Conservation (phyloP, 768 basidiomycete species). For the Tricholoma hemisulphureum region DNA sequence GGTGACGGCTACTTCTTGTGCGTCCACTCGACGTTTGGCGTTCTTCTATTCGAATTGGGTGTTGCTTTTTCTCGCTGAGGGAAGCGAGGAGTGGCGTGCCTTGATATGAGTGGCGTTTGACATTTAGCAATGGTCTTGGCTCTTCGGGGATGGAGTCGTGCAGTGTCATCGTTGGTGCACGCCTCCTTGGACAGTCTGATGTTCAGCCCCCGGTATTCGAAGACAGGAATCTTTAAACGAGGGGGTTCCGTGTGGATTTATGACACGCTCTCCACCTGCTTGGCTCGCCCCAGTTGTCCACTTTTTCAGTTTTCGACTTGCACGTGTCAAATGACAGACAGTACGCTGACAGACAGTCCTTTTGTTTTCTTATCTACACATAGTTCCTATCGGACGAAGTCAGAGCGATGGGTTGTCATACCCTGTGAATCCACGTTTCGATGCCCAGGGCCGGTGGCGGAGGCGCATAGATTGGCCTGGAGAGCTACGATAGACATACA, state of each 20-base stretch:
- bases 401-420: slow-evolving; percentile 61
- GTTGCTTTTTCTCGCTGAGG: neutral
- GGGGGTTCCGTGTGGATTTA: too few relatives aligned
- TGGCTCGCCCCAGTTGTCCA: neutral
- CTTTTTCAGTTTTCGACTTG: neutral
- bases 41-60: neutral
- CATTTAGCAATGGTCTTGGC: neutral
- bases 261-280: too few relatives aligned
- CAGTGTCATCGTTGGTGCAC: neutral
- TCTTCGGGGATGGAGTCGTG: neutral
- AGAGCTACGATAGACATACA: slow-evolving; percentile 53
- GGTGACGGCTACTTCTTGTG: neutral
- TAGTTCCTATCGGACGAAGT: slow-evolving; percentile 53
- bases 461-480: slow-evolving; percentile 70
- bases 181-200: too few relatives aligned
- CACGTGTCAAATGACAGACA: neutral
- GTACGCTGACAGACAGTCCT: neutral
- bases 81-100: neutral
- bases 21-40: neutral
- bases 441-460: slow-evolving; percentile 62
- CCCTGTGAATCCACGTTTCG: slow-evolving; percentile 72
- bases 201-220: too few relatives aligned
- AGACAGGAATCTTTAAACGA: too few relatives aligned
- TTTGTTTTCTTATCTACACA: slow-evolving; percentile 31
- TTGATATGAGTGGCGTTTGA: neutral